phyloP scores from a whole-genome alignment of 2,329 filamentous ascomycete genomes.

The Thermomyces lanuginosus region DNA sequence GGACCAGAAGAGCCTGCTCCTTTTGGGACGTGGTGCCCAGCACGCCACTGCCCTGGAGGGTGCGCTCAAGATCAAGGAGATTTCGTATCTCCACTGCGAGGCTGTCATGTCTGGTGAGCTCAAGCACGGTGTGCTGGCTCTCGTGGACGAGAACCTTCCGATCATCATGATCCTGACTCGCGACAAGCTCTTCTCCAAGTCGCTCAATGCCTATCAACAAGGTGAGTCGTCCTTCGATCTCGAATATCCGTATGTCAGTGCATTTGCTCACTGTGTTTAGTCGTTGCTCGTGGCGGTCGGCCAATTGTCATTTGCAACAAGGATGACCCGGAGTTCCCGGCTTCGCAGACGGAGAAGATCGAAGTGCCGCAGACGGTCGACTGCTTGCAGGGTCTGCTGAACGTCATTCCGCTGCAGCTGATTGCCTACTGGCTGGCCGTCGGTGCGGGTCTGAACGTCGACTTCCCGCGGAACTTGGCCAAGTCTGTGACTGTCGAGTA shows the following conservation, averaged over 20 bases:
- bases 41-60: conserved; percentile 89
- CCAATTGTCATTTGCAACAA: conserved; percentile 98
- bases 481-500: conserved; percentile 99
- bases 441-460: conserved; percentile 87
- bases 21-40: conserved; percentile 88
- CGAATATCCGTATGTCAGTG: too few species aligned
- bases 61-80: conserved; percentile 99
- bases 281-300: conserved; percentile 87
- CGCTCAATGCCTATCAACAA: conserved; percentile 98
- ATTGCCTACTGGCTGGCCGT: conserved; percentile 99
- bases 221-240: conserved; percentile 33
- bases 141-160: conserved; percentile 94
- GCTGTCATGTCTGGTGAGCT: conserved; percentile 99
- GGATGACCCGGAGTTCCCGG: conserved; percentile 71
- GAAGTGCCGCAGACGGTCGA: conserved; percentile 94
- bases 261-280: conserved; percentile 31
- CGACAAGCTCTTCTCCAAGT: conserved; percentile 93
- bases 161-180: conserved; percentile 99
- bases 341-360: conserved; percentile 84
- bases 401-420: conserved; percentile 92
- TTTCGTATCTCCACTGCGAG: conserved; percentile 98
- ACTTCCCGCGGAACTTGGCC: conserved; percentile 95
- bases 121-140: conserved; percentile 93
- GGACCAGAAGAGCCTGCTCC: conserved; percentile 87
- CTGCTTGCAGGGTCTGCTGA: conserved; percentile 86